A percentile compares a stretch with the other conserved stretches of the same genome.
Evolutionary conservation across 2,329 filamentous ascomycete species (phyloP).

Genomic region (Fusarium concolor): DNA sequence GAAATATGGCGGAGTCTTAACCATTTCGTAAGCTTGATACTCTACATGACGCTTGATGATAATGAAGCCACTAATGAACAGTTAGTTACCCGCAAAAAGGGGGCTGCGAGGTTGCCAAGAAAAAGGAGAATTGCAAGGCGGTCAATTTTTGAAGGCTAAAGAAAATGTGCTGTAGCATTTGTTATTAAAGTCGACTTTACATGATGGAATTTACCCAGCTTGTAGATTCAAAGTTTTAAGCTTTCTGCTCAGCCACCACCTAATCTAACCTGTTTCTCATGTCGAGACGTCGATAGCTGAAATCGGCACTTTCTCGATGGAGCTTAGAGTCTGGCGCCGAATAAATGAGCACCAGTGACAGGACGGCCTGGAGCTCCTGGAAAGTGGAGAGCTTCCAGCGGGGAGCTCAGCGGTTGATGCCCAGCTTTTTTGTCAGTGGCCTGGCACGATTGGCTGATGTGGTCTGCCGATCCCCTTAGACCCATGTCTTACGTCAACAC

Average conservation of each 20-base stretch:
- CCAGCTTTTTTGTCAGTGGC: conserved; percentile 1
- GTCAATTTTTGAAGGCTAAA: too few species aligned
- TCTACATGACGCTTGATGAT: not conserved
- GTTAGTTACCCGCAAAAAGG: not conserved
- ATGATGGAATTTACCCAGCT: not conserved
- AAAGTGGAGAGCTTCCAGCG: conserved; percentile 23
- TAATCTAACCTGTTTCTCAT: conserved; percentile 11
- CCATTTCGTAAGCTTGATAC: conserved; percentile 16
- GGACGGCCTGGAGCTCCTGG: conserved; percentile 25
- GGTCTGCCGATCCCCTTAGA: conserved; percentile 13
- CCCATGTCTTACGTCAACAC: conserved; percentile 41
- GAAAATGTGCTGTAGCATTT: too few species aligned
- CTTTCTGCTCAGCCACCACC: conserved; percentile 27
- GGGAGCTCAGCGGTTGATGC: conserved; percentile 16
- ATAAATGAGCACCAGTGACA: conserved; percentile 36
- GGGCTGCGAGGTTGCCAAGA: not conserved
- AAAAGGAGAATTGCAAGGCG: not conserved
- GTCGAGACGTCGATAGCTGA: not conserved
- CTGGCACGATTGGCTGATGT: conserved; percentile 1
- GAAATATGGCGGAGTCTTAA: conserved; percentile 11
- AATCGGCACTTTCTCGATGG: conserved; percentile 29
- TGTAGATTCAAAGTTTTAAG: conserved; percentile 31
- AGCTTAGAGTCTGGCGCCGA: conserved; percentile 25
- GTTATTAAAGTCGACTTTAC: too few species aligned
- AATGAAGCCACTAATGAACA: conserved; percentile 3